These are phyloP conservation scores for Tetrastigma voinierianum DNA, from an alignment of 164 flowering plant species.

Conservation along the genomic window DNA sequence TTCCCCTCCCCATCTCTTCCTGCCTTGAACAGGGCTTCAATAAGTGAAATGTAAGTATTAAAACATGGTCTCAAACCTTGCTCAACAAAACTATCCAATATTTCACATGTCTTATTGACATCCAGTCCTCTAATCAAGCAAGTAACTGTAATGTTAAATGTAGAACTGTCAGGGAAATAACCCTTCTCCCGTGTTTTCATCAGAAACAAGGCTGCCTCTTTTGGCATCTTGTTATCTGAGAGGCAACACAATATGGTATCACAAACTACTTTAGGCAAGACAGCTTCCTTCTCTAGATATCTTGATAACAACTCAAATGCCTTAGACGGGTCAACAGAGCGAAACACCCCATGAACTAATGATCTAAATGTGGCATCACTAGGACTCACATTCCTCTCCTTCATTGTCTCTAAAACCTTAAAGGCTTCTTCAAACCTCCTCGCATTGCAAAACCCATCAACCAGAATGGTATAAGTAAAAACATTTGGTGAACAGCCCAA, in stretches of 20 bases:
- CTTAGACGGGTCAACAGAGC: slow-evolving; percentile 35
- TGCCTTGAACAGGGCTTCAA: slow-evolving; percentile 45
- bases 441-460: slow-evolving; percentile 86
- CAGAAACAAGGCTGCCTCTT: slow-evolving; percentile 54
- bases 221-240: slow-evolving; percentile 54
- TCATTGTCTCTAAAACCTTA: slow-evolving; percentile 60
- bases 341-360: slow-evolving; percentile 80
- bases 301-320: slow-evolving; percentile 52
- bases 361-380: slow-evolving; percentile 85
- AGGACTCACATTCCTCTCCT: slow-evolving; percentile 54
- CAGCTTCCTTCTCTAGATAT: slow-evolving; percentile 41
- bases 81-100: slow-evolving; percentile 44
- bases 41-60: slow-evolving; percentile 45
- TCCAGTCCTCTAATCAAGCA: slow-evolving; percentile 58
- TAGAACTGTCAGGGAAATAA: slow-evolving; percentile 52
- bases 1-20: slow-evolving; percentile 44
- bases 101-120: slow-evolving; percentile 47
- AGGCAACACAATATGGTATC: slow-evolving; percentile 60
- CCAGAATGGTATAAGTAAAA: slow-evolving; percentile 71
- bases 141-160: slow-evolving; percentile 47
- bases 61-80: slow-evolving; percentile 56
- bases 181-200: slow-evolving; percentile 44
- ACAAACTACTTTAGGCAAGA: slow-evolving; percentile 44
- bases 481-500: slow-evolving; percentile 64
- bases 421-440: slow-evolving; percentile 71